Conservation (phyloP, 2,329 filamentous ascomycete genomes). For the Phialocephala subalpina region DNA sequence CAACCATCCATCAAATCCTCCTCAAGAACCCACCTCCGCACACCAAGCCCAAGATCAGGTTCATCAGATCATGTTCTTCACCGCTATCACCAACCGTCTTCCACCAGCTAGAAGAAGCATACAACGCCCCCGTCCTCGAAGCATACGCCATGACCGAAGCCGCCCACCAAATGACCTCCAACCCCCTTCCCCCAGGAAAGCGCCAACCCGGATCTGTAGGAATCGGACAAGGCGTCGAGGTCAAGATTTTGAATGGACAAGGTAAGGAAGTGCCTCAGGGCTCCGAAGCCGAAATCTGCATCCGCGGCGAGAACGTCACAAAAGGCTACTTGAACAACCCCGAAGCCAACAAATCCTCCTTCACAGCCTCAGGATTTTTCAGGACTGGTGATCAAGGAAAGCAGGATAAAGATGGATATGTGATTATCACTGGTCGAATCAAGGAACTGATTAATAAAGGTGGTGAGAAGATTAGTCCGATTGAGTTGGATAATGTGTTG, state of each 20-base stretch:
- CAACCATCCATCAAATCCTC: conserved; percentile 90
- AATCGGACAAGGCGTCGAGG: conserved; percentile 82
- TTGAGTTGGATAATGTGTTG: conserved; percentile 85
- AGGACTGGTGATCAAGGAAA: conserved; percentile 88
- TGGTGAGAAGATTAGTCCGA: conserved; percentile 88
- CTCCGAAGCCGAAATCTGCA: conserved; percentile 81
- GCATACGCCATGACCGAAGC: conserved; percentile 95
- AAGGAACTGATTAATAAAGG: conserved; percentile 94
- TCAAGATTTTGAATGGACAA: conserved; percentile 76
- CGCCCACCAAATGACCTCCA: conserved; percentile 84
- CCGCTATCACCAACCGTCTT: conserved; percentile 84
- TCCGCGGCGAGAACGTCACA: conserved; percentile 83
- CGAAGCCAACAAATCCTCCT: conserved; percentile 76
- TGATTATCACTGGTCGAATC: conserved; percentile 89
- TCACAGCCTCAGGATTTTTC: conserved; percentile 82
- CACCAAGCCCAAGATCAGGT: conserved; percentile 77
- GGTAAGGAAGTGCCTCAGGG: conserved; percentile 75
- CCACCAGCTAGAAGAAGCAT: conserved; percentile 77
- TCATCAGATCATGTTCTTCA: conserved; percentile 88
- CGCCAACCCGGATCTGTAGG: conserved; percentile 85
- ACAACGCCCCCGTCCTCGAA: conserved; percentile 83
- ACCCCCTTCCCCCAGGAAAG: conserved; percentile 73
- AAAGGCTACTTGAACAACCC: conserved; percentile 86
- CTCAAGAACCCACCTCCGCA: conserved; percentile 75
- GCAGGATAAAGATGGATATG: conserved; percentile 80